Evolutionary conservation across 225 moss, liverwort and hornwort species (phyloP).

Genomic region (Asterella californica): DNA sequence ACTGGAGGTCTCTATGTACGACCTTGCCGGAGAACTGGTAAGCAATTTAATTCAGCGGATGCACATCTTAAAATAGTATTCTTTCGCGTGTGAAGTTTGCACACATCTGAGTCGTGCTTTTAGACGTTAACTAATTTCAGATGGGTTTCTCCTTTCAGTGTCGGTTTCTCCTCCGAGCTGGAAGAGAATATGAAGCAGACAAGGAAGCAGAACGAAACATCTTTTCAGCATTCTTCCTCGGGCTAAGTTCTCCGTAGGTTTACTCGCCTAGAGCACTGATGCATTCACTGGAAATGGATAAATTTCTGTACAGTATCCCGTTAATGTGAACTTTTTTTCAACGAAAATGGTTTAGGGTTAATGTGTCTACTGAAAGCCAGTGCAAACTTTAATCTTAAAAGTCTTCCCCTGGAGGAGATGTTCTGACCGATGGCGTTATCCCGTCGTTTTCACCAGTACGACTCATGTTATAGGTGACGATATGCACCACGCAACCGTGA

Average conservation of each 20-base stretch:
- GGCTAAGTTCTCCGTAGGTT: slow-evolving; percentile 72
- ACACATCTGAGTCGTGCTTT: neutral
- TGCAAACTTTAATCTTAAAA: neutral
- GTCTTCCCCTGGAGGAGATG: neutral
- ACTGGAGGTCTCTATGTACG: slow-evolving; percentile 97
- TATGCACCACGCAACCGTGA: slow-evolving; percentile 80
- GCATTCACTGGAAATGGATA: neutral
- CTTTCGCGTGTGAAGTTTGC: neutral
- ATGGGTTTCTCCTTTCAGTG: slow-evolving; percentile 47
- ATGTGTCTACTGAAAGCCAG: neutral
- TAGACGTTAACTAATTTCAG: neutral
- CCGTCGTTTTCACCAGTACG: slow-evolving; percentile 39
- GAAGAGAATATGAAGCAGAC: slow-evolving; percentile 85
- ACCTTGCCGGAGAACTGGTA: slow-evolving; percentile 96
- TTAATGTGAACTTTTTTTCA: neutral
- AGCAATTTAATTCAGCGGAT: slow-evolving; percentile 2
- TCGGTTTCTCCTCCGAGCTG: slow-evolving; percentile 88
- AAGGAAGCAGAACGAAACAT: slow-evolving; percentile 73
- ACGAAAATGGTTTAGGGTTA: neutral
- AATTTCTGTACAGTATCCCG: neutral
- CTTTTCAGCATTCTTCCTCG: slow-evolving; percentile 78
- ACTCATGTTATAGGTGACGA: slow-evolving; percentile 62
- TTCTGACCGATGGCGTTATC: slow-evolving; percentile 2
- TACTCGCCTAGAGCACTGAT: neutral
- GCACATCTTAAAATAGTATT: neutral